Base-by-base conservation (phyloP, 176 grass and related monocot genomes). In the Triticum dicoccoides region DNA sequence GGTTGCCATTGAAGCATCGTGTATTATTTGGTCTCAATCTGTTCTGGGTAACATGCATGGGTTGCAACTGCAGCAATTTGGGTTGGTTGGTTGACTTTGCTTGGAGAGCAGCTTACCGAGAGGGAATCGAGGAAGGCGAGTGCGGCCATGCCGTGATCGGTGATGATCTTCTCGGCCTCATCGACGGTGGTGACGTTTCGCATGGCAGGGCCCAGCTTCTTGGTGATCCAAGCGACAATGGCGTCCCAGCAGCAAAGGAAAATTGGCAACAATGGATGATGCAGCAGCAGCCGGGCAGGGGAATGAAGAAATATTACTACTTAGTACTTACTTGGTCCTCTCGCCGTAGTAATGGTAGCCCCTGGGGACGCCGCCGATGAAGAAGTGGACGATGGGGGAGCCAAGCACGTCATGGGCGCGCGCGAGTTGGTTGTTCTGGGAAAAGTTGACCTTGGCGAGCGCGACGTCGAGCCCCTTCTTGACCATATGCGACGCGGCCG, bases 201-300 rank as follows among this genome's bases (percentile, higher is more conserved):
- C 63, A 98, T 80, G 25, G 87, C 89, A 34, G 95, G 92, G 33
- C 91, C 93, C 41, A 95, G 89, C 91, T 95, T 97, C 89, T 97
- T 97, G 84, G 85, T 93, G 82, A 97, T 89, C 95, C 92, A 97
- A 8, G 78, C 84, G 15, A 97, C 87, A 64, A 97, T 95, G 52
- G 89, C 89, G 14, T 93, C 91, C 83, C 92, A 88, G 61, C 59
- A 41, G 21, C 56, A 10, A 61, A 23, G 58, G 6, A 32, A 75
- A 54, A 66, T 27, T 35, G 4, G 1, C 27, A 66, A 32, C 2
- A 5, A 11, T 62, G 62, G 27, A 27, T 4, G 1, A 62, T 24
- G 27, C 10, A 29, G 11, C 64, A 32, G 12, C 30, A 66, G 12
- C 11, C 13, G 1, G 30, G 25, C 9, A 45, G 30, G 25, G 25